Conservation (phyloP, 345 rosid species). For the Hirschfeldia incana region DNA sequence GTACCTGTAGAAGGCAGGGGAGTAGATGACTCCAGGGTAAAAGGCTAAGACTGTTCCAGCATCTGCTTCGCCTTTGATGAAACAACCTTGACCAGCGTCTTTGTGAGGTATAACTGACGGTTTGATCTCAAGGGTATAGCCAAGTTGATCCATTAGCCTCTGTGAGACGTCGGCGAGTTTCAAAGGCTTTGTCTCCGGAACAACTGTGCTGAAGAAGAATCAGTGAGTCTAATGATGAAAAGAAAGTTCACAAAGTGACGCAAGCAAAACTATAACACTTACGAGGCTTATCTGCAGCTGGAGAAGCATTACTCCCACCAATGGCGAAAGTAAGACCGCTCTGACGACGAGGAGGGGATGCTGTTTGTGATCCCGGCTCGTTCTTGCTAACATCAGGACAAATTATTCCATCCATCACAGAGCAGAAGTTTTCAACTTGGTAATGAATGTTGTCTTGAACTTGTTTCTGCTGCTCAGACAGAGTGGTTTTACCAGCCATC, state of each 20-base stretch:
- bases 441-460: conserved; percentile 79
- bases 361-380: conserved; percentile 16
- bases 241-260: background rate
- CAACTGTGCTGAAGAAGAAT: conserved; percentile 69
- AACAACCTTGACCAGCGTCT: conserved; percentile 86
- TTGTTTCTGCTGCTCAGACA: conserved; percentile 75
- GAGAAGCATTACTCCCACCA: conserved; percentile 44
- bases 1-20: conserved; percentile 75
- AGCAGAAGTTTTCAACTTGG: conserved; percentile 64
- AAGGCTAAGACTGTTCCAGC: conserved; percentile 80
- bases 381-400: conserved; percentile 44
- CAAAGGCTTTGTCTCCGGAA: conserved; percentile 72
- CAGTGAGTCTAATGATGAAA: conserved; percentile 11
- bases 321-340: conserved; percentile 87
- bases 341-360: conserved; percentile 45
- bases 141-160: conserved; percentile 65
- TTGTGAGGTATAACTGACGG: conserved; percentile 75
- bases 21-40: conserved; percentile 84
- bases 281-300: conserved; percentile 48
- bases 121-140: conserved; percentile 65
- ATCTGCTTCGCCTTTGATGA: conserved; percentile 71
- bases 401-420: conserved; percentile 69
- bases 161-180: conserved; percentile 57
- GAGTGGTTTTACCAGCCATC: conserved; percentile 75
- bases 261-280: conserved; percentile 29